Evolutionary conservation across 2,329 filamentous ascomycete genomes (phyloP), one percentile per base, ranked within the genome.

Genomic region (Emergomyces africanus): DNA sequence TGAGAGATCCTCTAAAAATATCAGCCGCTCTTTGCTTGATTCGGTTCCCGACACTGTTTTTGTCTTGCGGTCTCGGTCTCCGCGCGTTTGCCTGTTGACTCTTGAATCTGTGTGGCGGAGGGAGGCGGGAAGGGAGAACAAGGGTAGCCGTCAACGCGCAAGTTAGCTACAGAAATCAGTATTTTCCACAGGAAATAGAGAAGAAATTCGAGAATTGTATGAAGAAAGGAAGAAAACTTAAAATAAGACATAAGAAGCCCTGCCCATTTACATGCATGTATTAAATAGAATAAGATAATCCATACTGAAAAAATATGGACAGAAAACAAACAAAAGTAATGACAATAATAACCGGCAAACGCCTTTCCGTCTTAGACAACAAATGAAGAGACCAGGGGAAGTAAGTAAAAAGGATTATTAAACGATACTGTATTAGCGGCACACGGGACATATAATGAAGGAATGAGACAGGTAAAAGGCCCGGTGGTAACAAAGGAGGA

Each of bases 321-420:
- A n/a, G n/a, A 51, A 33, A 20, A 48, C 41, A 30, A 23, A 56
- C 46, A 39, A n/a, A 25, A 55, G 39, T 39, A 42, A 5, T 23
- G n/a, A 46, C 8, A 10, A 33, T 6, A 54, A 23, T 10, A 25
- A 58, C 8, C 33, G 15, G 48, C 55, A 58, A 54, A 57, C 59
- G 39, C 63, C 63, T 56, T 60, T 54, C 62, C 50, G 33, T 54
- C 50, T 54, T 23, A 25, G 33, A 18, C 10, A 39, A 23, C 33
- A 10, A 33, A n/a, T 54, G 33, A 51, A 35, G 28, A 35, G 25
- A 1, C 28, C 30, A 30, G n/a, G 28, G n/a, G 10, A 51, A 35
- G 8, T 15, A 51, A 20, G 30, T 2, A 28, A n/a, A 30, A 30
- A 30, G 5, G n/a, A 18, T 20, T n/a, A 51, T 33, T 33, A 51